phyloP scores from a whole-genome alignment of 2,329 filamentous ascomycete genomes.

The Colletotrichum sp. region DNA sequence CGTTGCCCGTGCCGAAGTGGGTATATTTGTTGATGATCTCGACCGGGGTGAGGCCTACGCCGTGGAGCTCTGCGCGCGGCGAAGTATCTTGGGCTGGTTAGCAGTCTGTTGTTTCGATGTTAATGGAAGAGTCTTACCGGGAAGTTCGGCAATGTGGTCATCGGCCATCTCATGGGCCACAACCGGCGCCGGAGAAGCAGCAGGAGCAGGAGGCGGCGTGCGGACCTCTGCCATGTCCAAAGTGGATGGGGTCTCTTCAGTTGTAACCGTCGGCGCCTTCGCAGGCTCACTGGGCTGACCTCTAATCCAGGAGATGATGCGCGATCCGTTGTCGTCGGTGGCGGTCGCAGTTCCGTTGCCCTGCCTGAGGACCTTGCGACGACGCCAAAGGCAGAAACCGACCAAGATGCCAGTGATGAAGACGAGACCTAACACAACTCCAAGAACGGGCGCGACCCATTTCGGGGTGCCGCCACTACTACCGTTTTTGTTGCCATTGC shows the following conservation, averaged over 20 bases:
- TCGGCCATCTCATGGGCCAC: constrained; percentile 43
- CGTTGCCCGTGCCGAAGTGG: constrained; percentile 25
- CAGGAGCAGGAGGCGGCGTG: constrained; percentile 12
- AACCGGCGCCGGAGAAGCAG: constrained; percentile 14
- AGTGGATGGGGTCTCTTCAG: constrained; percentile 42
- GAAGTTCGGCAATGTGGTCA: constrained; percentile 50
- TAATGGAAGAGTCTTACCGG: constrained; percentile 37
- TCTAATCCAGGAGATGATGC: constrained; percentile 58
- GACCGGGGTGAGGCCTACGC: constrained; percentile 42
- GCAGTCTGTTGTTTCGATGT: rapidly evolving
- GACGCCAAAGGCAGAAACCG: constrained; percentile 56
- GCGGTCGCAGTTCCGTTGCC: constrained; percentile 40
- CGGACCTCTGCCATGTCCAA: constrained; percentile 43
- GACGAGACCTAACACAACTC: constrained; percentile 64
- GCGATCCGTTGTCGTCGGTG: constrained; percentile 50
- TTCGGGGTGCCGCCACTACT: constrained; percentile 48
- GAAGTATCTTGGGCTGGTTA: constrained; percentile 41
- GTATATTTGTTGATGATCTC: constrained; percentile 43
- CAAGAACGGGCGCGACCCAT: constrained; percentile 66
- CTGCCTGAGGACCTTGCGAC: constrained; percentile 45
- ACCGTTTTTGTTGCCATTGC: constrained; percentile 18
- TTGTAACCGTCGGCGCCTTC: constrained; percentile 51
- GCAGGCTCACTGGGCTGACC: constrained; percentile 40
- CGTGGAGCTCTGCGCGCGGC: constrained; percentile 47
- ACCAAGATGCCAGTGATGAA: constrained; percentile 57